A percentile compares a stretch with the other conserved stretches of the same genome.
Evolutionary conservation across 176 grass and related monocot genomes (phyloP).

Genomic region (Ampelocalamus luodianensis): DNA sequence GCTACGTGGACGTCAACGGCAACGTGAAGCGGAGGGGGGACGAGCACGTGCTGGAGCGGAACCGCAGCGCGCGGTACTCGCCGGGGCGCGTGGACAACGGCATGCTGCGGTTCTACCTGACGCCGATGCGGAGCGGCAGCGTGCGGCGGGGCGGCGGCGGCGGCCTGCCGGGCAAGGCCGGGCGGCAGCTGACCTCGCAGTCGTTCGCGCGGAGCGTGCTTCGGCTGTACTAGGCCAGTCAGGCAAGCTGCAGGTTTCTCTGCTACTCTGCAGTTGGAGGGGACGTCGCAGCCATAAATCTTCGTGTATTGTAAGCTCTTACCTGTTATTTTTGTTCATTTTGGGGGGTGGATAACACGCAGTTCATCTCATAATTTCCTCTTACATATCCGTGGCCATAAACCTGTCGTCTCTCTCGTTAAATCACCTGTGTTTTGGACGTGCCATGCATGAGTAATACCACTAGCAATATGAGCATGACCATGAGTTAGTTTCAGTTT

Average conservation of each 20-base stretch:
- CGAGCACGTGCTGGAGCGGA: constrained; percentile 70
- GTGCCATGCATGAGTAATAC: not conserved
- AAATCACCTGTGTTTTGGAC: constrained; percentile 2
- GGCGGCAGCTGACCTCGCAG: constrained; percentile 65
- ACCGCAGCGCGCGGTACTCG: constrained; percentile 83
- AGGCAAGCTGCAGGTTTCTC: constrained; percentile 13
- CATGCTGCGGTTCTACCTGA: constrained; percentile 95
- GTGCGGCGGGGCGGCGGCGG: constrained; percentile 42
- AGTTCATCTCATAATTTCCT: constrained; percentile 48
- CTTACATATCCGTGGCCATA: not conserved
- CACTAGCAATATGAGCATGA: not conserved
- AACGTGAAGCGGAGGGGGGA: constrained; percentile 51
- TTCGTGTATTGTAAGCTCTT: constrained; percentile 50
- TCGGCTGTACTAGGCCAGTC: constrained; percentile 59
- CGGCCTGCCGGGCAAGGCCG: constrained; percentile 60
- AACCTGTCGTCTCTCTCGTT: not conserved
- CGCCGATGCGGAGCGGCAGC: constrained; percentile 75
- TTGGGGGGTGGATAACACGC: constrained; percentile 56
- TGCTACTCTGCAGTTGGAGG: not conserved
- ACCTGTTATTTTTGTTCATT: constrained; percentile 42
- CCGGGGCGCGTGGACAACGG: constrained; percentile 79
- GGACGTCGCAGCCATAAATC: constrained; percentile 37
- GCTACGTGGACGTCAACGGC: constrained; percentile 50
- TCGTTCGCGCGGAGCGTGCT: constrained; percentile 86
- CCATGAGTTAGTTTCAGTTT: not conserved